Evolutionary conservation across 1,284 basidiomycete genomes (phyloP), one percentile per base, ranked within the genome.

Genomic region (Termitomyces sp.): DNA sequence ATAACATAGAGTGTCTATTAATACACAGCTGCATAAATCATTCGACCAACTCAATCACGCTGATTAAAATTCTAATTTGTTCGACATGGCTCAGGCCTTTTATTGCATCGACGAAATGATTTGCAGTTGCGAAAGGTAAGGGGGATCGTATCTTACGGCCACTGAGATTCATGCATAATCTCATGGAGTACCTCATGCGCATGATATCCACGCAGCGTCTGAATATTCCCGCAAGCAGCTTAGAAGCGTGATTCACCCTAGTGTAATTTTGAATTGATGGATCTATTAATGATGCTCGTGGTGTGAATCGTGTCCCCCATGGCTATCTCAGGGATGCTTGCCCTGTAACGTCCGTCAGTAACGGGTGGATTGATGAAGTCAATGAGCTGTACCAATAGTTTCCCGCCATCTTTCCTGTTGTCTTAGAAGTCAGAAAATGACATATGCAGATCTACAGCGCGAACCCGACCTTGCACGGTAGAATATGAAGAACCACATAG

Each of bases 401-500:
- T 90, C n/a, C 80, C 76, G 46, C 87, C 87, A 59, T 90, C 87
- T 73, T 90, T 76, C 58, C 87, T 90, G 65, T 40, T 62, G 42
- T 4, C n/a, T 28, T 49, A 38, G 34, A 31, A 31, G 34, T 43
- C 38, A 41, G 43, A 59, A 39, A 58, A 36, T 38, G 39, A 51
- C 26, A 19, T 39, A 50, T 7, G 6, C 44, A 45, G 50, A 36
- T 59, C 17, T 49, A 46, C 49, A 43, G 28, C 43, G n/a, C 39
- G 10, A 79, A 51, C 34, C 89, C 70, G 66, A 94, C 92, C 92
- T 80, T 61, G 90, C 87, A 58, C 92, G 85, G 74, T 95, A 96
- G 78, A 96, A 95, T 70, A 96, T 91, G 80, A 94, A 97, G 84
- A 96, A 96, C 92, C 92, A 96, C 93, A 96, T 96, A 41, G 86